phyloP scores from a whole-genome alignment of 192 early-diverging fungal genomes.

The Coemansia sp. region DNA sequence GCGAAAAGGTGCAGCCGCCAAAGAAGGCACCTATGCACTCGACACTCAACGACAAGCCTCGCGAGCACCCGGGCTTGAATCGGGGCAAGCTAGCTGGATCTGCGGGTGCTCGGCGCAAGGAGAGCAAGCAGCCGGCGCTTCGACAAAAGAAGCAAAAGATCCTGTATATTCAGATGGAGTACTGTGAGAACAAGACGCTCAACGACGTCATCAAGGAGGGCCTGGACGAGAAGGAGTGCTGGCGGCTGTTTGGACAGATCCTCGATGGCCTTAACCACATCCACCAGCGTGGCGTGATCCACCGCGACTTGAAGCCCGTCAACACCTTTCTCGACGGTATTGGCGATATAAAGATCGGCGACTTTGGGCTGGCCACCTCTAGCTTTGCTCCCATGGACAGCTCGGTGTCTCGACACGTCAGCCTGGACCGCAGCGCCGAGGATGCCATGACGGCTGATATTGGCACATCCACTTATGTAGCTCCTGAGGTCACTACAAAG shows the following conservation, averaged over 20 bases:
- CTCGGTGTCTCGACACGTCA: conserved; percentile 14
- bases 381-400: conserved; percentile 43
- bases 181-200: conserved; percentile 92
- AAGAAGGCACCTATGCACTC: not conserved
- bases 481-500: conserved; percentile 58
- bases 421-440: conserved; percentile 45
- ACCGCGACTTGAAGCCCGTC: conserved; percentile 71
- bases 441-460: conserved; percentile 76
- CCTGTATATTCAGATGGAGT: conserved; percentile 98
- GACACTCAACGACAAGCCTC: not conserved
- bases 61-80: not conserved
- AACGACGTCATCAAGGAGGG: conserved; percentile 78
- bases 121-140: not conserved
- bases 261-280: conserved; percentile 88
- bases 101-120: not conserved
- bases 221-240: conserved; percentile 74
- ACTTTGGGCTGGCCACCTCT: conserved; percentile 88
- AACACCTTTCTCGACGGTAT: conserved; percentile 64
- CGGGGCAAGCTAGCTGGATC: not conserved
- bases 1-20: not conserved
- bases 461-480: conserved; percentile 88
- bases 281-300: conserved; percentile 80
- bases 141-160: conserved; percentile 36
- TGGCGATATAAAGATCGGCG: conserved; percentile 77
- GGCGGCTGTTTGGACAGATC: conserved; percentile 86